Conservation (phyloP, 2,329 filamentous ascomycete genomes). For the Penicillium sp. region DNA sequence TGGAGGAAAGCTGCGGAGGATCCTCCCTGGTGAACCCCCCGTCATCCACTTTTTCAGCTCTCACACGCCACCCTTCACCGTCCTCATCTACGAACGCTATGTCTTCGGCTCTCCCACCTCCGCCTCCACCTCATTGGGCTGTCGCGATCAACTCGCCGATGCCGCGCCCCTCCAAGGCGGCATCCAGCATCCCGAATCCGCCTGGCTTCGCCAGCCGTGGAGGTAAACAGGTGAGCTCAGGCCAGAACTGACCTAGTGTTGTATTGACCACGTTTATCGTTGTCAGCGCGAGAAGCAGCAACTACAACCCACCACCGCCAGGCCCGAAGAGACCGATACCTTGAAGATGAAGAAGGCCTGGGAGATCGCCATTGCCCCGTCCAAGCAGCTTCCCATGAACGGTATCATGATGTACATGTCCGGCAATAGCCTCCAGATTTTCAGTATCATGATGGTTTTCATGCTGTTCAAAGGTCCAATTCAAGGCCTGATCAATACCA, state of each 20-base stretch:
- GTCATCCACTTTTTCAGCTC: slow-evolving; percentile 11
- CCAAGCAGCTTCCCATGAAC: slow-evolving; percentile 96
- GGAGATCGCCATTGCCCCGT: slow-evolving; percentile 90
- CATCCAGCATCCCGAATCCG: slow-evolving; percentile 71
- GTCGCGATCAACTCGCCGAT: slow-evolving; percentile 72
- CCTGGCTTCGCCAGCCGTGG: slow-evolving; percentile 68
- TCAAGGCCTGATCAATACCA: slow-evolving; percentile 76
- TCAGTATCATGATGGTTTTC: slow-evolving; percentile 99
- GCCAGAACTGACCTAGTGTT: background rate
- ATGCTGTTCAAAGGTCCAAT: slow-evolving; percentile 98
- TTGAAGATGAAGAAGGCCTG: slow-evolving; percentile 98
- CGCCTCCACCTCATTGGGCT: slow-evolving; percentile 74
- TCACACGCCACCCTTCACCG: slow-evolving; percentile 7
- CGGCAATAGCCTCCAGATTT: slow-evolving; percentile 95
- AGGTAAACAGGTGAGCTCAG: slow-evolving; percentile 51
- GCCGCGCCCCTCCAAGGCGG: slow-evolving; percentile 60
- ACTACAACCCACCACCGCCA: slow-evolving; percentile 33
- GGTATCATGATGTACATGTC: slow-evolving; percentile 99
- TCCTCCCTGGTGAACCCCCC: slow-evolving; percentile 17
- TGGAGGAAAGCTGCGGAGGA: slow-evolving; percentile 27
- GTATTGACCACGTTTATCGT: slow-evolving; percentile 1
- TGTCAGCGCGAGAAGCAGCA: slow-evolving; percentile 32
- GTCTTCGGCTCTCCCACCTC: slow-evolving; percentile 31
- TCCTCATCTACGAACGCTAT: slow-evolving; percentile 18
- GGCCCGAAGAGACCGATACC: slow-evolving; percentile 81